phyloP scores from a whole-genome alignment of 2,329 filamentous ascomycete genomes.

The Epichloe amarillans region DNA sequence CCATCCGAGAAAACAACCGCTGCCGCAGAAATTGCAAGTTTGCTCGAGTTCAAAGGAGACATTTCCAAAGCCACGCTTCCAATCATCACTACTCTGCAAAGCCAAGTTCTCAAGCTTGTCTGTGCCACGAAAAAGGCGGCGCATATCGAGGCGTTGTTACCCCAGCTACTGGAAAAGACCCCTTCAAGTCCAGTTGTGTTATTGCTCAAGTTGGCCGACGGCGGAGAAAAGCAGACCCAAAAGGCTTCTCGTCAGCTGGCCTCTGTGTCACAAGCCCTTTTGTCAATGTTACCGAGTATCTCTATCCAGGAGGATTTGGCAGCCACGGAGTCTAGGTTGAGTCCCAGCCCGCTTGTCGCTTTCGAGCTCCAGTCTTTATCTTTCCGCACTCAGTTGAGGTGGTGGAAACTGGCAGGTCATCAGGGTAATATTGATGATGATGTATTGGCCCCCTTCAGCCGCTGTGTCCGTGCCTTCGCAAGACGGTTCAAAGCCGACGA shows the following conservation, averaged over 20 bases:
- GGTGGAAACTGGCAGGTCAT: conserved; percentile 52
- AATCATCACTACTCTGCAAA: conserved; percentile 50
- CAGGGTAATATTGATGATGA: conserved; percentile 48
- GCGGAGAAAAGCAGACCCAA: conserved; percentile 29
- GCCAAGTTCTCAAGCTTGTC: conserved; percentile 51
- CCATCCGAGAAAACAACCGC: conserved; percentile 18
- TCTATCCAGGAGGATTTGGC: conserved; percentile 46
- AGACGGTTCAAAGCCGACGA: conserved; percentile 33
- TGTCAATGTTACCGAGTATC: conserved; percentile 55
- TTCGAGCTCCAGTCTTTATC: conserved; percentile 53
- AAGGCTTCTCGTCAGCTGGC: conserved; percentile 57
- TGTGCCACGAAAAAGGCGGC: conserved; percentile 44
- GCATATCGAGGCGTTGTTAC: conserved; percentile 43
- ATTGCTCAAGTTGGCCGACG: conserved; percentile 33
- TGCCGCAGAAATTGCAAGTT: conserved; percentile 33
- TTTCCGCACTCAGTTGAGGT: conserved; percentile 45
- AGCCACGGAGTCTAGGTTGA: conserved; percentile 39
- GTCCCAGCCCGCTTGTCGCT: conserved; percentile 40
- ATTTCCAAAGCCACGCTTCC: conserved; percentile 31
- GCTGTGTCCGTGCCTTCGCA: conserved; percentile 47
- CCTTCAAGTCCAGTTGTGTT: conserved; percentile 45
- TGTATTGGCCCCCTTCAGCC: conserved; percentile 49
- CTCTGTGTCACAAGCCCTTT: conserved; percentile 47
- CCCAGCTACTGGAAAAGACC: conserved; percentile 38
- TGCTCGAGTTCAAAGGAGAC: conserved; percentile 47